Percentiles rank a stretch among this genome's conserved stretches.
Evolutionary conservation across 2,329 filamentous ascomycete genomes (phyloP).

Genomic region (Hymenoscyphus repandus): DNA sequence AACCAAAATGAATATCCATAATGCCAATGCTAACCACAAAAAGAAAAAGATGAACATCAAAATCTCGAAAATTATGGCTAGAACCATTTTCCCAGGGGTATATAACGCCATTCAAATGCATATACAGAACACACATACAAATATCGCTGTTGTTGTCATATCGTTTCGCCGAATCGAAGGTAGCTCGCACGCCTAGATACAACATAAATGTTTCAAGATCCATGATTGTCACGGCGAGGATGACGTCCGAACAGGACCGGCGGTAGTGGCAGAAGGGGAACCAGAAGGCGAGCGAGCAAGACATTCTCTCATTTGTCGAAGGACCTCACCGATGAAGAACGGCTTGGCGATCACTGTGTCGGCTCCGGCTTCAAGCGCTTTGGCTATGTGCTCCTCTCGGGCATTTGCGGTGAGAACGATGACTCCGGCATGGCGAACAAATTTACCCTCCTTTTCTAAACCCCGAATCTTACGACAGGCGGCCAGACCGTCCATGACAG

Average conservation of each 20-base stretch:
- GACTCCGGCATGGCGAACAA: conserved; percentile 39
- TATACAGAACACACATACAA: not conserved
- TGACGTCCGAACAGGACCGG: not conserved
- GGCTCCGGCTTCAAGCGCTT: conserved; percentile 21
- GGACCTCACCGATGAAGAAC: conserved; percentile 17
- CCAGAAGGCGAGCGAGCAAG: conserved; percentile 2
- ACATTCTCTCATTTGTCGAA: conserved; percentile 20
- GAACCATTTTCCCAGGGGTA: not conserved
- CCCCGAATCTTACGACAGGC: conserved; percentile 61
- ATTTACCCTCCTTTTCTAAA: conserved; percentile 46
- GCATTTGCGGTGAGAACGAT: conserved; percentile 32
- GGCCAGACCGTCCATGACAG: conserved; percentile 64
- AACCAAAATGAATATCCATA: too few relatives aligned
- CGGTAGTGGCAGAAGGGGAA: not conserved
- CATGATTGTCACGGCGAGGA: not conserved
- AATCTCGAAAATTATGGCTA: too few relatives aligned
- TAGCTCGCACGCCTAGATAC: not conserved
- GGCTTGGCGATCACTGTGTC: conserved; percentile 25
- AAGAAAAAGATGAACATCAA: not conserved
- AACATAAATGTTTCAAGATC: not conserved
- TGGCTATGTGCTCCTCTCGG: conserved; percentile 24
- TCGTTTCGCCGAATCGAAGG: not conserved
- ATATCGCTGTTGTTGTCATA: not conserved
- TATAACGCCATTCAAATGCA: conserved; percentile 1
- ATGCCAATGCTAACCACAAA: too few relatives aligned